Conservation (phyloP, 768 basidiomycete species). For the Kwoniella botswanensis region DNA sequence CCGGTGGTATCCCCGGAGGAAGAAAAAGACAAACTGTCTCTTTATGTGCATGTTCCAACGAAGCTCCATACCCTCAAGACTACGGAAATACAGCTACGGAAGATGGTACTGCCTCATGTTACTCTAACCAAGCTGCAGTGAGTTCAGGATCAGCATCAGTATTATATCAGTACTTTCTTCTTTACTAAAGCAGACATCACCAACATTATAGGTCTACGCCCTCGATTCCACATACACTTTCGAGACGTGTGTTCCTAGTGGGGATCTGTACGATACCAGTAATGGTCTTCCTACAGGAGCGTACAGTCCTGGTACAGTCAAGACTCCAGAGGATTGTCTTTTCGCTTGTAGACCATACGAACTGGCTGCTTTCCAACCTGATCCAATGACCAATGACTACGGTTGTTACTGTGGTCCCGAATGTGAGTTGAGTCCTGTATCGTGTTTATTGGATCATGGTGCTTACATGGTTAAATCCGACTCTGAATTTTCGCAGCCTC, state of each 20-base stretch:
- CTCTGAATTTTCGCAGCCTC: not conserved
- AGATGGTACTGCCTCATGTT: not conserved
- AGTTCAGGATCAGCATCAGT: not conserved
- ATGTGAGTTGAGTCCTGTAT: not conserved
- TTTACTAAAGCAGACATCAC: no score
- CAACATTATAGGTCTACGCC: not conserved
- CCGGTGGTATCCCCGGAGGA: not conserved
- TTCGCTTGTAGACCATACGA: constrained; percentile 4
- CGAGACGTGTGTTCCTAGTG: not conserved
- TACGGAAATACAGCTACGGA: not conserved
- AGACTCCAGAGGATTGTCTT: constrained; percentile 1
- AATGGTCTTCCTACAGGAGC: not conserved
- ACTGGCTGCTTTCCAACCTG: not conserved
- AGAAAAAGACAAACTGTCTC: not conserved
- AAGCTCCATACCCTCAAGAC: not conserved
- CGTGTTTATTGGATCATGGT: not conserved
- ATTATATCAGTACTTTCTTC: not conserved
- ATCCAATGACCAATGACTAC: not conserved
- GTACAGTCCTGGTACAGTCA: not conserved
- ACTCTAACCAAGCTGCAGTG: not conserved
- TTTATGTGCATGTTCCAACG: not conserved
- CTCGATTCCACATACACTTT: constrained; percentile 1
- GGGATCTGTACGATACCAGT: not conserved
- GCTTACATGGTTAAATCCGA: not conserved
- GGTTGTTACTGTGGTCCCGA: not conserved